phyloP scores from a whole-genome alignment of 1,284 basidiomycete genomes.

The Fomitopsis betulina region DNA sequence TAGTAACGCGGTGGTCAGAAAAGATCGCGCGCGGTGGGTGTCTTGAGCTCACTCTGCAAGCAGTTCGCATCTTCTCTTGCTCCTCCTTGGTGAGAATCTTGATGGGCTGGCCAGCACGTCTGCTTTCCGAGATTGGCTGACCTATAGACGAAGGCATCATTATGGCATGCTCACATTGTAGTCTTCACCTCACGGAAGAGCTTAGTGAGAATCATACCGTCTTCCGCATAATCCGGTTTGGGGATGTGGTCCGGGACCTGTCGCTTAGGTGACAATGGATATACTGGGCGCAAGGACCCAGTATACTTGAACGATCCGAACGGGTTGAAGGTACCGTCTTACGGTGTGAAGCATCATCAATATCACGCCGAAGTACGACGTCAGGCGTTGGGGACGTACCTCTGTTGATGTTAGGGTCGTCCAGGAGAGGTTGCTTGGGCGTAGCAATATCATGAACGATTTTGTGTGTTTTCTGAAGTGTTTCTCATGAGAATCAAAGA shows the following conservation, averaged over 20 bases:
- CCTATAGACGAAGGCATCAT: conserved; percentile 37
- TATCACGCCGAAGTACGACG: neutral
- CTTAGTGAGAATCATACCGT: conserved; percentile 44
- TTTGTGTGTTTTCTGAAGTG: conserved; percentile 76
- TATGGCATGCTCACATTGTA: conserved; percentile 25
- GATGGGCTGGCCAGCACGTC: conserved; percentile 55
- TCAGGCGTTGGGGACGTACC: conserved; percentile 13
- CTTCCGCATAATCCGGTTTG: conserved; percentile 76
- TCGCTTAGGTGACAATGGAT: conserved; percentile 72
- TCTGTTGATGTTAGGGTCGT: conserved; percentile 29
- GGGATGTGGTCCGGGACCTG: conserved; percentile 69
- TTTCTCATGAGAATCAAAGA: conserved; percentile 4
- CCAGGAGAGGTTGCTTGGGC: conserved; percentile 29
- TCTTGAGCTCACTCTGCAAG: conserved; percentile 57
- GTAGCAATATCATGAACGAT: conserved; percentile 63
- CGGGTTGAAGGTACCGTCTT: conserved; percentile 72
- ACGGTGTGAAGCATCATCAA: neutral
- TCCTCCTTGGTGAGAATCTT: conserved; percentile 62
- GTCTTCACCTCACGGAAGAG: conserved; percentile 21
- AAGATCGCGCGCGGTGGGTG: conserved; percentile 8
- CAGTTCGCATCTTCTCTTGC: conserved; percentile 76
- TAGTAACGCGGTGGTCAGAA: conserved; percentile 29
- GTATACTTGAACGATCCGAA: conserved; percentile 67
- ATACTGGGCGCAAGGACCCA: conserved; percentile 68
- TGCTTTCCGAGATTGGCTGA: conserved; percentile 55